phyloP scores from a whole-genome alignment of 2,329 filamentous ascomycete species.

The Leptographium galeiforme region DNA sequence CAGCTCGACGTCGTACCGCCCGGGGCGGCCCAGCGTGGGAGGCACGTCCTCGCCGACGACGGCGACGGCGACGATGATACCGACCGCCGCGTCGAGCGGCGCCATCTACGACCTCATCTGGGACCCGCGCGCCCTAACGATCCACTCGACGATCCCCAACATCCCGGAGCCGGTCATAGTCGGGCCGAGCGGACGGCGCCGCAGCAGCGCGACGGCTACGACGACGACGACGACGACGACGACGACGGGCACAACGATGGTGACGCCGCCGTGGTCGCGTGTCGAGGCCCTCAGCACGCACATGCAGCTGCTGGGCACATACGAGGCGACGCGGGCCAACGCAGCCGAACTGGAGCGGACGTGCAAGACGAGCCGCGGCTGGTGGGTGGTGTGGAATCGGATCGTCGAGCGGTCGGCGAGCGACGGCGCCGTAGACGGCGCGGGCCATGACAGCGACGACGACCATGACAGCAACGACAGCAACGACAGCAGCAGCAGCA shows the following conservation, averaged over 20 bases:
- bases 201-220: background rate
- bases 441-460: background rate
- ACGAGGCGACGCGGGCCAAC: conserved; percentile 30
- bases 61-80: background rate
- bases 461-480: background rate
- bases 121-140: conserved; percentile 40
- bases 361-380: conserved; percentile 52
- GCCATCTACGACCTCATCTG: conserved; percentile 50
- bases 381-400: conserved; percentile 58
- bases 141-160: conserved; percentile 53
- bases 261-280: conserved; percentile 35
- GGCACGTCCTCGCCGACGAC: background rate
- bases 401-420: conserved; percentile 27
- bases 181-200: background rate
- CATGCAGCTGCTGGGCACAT: conserved; percentile 47
- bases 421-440: background rate
- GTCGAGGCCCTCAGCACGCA: conserved; percentile 53
- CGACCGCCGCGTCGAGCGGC: conserved; percentile 14
- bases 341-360: conserved; percentile 42
- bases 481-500: background rate
- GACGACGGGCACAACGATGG: background rate
- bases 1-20: conserved; percentile 42
- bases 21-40: conserved; percentile 30
- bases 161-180: conserved; percentile 36
- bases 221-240: background rate